A percentile compares a stretch with the other conserved stretches of the same genome.
Evolutionary conservation across 2,329 filamentous ascomycete genomes (phyloP).

Genomic region (Hypoxylon sp.): DNA sequence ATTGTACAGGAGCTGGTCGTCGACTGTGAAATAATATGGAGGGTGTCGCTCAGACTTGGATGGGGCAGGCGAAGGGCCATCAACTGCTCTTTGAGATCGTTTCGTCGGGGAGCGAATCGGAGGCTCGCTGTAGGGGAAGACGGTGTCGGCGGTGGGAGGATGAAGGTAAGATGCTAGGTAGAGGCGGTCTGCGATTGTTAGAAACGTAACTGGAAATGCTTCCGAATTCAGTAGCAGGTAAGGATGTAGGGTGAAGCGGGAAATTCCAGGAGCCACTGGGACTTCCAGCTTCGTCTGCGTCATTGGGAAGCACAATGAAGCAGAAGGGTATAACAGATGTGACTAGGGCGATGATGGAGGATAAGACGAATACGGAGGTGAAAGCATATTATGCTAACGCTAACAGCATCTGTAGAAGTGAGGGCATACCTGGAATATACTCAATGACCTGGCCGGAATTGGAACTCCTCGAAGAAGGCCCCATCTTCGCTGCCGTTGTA

Average conservation of each 20-base stretch:
- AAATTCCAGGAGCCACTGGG: conserved; percentile 48
- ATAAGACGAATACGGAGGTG: conserved; percentile 27
- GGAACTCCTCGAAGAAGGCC: conserved; percentile 65
- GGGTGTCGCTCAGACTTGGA: conserved; percentile 66
- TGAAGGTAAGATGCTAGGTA: conserved; percentile 94
- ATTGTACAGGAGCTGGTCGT: conserved; percentile 94
- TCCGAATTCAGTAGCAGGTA: conserved; percentile 43
- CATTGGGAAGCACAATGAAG: conserved; percentile 37
- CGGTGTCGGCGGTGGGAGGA: conserved; percentile 83
- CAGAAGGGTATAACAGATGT: conserved; percentile 28
- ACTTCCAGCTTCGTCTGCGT: conserved; percentile 34
- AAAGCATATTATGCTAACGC: conserved; percentile 29
- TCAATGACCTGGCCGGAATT: conserved; percentile 92
- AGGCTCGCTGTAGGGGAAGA: conserved; percentile 83
- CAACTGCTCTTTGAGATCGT: conserved; percentile 76
- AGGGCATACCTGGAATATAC: conserved; percentile 87
- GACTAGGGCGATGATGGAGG: conserved; percentile 28
- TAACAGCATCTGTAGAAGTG: not conserved
- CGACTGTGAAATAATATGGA: conserved; percentile 96
- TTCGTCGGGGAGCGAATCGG: conserved; percentile 78
- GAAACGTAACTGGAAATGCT: conserved; percentile 52
- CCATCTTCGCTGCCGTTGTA: conserved; percentile 59
- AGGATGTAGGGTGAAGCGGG: conserved; percentile 34
- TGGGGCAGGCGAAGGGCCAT: conserved; percentile 65
- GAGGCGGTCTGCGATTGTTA: conserved; percentile 80